Evolutionary conservation across 2,329 filamentous ascomycete species (phyloP), one percentile per base, ranked within the genome.

Genomic region (Exophiala lecanii-corni): DNA sequence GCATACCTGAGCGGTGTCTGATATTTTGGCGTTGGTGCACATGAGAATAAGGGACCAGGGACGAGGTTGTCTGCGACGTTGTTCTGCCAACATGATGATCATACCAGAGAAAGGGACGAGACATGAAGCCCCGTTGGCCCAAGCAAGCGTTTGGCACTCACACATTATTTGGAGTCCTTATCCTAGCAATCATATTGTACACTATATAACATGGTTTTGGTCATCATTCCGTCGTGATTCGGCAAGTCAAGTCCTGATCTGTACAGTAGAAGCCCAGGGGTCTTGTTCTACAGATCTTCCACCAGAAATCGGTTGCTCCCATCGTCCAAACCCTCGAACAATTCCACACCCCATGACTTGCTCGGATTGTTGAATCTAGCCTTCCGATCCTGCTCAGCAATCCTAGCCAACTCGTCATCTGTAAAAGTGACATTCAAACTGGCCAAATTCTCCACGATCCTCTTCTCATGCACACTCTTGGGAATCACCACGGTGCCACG

Each of bases 401-500:
- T 55, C 33, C 46, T 44, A 26, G 48, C 43, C 45, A 57, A 34
- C 32, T 57, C 55, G 1, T 46, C 36, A 21, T 53, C 37, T 1
- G 41, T 39, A 36, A 55, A 57, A 18, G 30, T 46, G 2, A 55
- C 43, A n/a, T 55, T 45, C 33, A 52, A 18, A 21, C 39, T 53
- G 35, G 25, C 62, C 5, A 70, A 59, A 47, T 77, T 75, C 55
- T 75, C 67, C 13, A 56, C 43, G 17, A 75, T 69, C 25, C 67
- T 55, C 30, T 60, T 51, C 38, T 64, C 61, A 45, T 71, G 67
- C 3, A 62, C 63, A 40, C 66, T 71, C 59, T 76, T 76, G 1
- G 73, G 74, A 30, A 77, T 75, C 3, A 76, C 69, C 30, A 63
- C 59, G 2, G 68, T 71, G 7, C 68, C 70, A 13, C 73, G 58